Evolutionary conservation across 73 alveolate species (phyloP).

Genomic region (Breviolum minutum): DNA sequence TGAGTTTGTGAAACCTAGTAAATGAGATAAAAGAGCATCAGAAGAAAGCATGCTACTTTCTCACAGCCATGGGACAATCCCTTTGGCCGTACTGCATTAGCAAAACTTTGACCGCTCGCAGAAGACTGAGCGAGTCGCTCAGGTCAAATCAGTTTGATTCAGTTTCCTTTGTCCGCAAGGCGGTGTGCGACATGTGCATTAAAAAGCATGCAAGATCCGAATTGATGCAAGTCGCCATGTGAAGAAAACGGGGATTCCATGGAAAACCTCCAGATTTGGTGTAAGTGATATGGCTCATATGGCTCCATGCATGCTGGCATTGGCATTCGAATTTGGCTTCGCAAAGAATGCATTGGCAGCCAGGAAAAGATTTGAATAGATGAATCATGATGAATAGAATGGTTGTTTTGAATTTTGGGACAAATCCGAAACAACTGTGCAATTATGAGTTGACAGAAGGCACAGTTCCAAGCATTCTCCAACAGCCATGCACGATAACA

Average conservation of each 20-base stretch:
- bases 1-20: background rate
- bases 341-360: conserved; percentile 32
- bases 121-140: background rate
- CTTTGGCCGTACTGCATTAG: conserved; percentile 11
- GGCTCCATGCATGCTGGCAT: conserved; percentile 1
- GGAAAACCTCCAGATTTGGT: background rate
- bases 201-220: background rate
- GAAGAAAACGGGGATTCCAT: background rate
- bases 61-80: background rate
- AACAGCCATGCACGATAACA: background rate
- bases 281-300: background rate
- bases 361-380: background rate
- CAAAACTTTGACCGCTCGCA: background rate
- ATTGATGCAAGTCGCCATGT: background rate
- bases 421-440: too few species aligned
- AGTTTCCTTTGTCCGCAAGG: conserved; percentile 13
- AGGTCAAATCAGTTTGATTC: background rate
- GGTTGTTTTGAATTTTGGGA: background rate
- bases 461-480: background rate
- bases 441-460: too few species aligned
- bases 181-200: background rate
- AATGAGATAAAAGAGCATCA: background rate
- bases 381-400: background rate
- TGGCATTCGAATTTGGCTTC: background rate
- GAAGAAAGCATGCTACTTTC: background rate